Percentiles rank a stretch among this genome's conserved stretches.
phyloP scores from a whole-genome alignment of 1,139 yeast species.

The Pichia inconspicua region DNA sequence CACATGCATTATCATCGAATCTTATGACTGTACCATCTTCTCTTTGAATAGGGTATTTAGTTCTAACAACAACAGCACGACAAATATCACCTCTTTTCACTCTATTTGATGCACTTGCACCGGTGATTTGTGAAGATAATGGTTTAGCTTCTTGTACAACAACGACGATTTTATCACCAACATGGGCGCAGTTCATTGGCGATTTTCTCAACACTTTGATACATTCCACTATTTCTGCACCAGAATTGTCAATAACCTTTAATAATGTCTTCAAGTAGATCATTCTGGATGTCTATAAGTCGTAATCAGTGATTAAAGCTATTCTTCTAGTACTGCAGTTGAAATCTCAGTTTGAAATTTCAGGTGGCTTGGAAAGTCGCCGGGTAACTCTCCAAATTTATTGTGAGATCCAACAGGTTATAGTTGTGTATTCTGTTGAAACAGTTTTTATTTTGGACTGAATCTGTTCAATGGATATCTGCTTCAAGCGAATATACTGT shows the following conservation, averaged over 20 bases:
- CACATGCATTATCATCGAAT: slow-evolving; percentile 97
- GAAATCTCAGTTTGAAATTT: neutral
- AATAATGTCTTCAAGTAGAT: slow-evolving; percentile 80
- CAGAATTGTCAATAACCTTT: slow-evolving; percentile 85
- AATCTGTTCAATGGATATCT: no score
- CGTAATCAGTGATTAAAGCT: neutral
- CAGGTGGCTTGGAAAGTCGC: neutral
- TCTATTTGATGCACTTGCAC: slow-evolving; percentile 60
- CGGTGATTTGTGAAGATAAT: slow-evolving; percentile 50
- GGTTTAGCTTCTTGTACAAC: slow-evolving; percentile 92
- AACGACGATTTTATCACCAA: slow-evolving; percentile 90
- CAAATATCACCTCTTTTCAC: slow-evolving; percentile 94
- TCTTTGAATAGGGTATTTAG: slow-evolving; percentile 78
- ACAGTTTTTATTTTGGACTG: no score
- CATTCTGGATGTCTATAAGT: slow-evolving; percentile 35
- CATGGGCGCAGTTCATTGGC: slow-evolving; percentile 72
- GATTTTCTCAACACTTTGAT: slow-evolving; percentile 88
- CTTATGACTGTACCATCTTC: slow-evolving; percentile 81
- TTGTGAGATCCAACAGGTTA: no score
- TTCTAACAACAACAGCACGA: slow-evolving; percentile 92
- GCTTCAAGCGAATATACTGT: no score
- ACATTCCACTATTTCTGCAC: slow-evolving; percentile 93
- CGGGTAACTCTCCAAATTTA: neutral
- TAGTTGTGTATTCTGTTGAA: no score
- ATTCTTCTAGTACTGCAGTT: neutral